Percentiles rank a stretch among this genome's conserved stretches.
Evolutionary conservation across 768 basidiomycete species (phyloP).

Genomic region (Auriscalpium orientale): DNA sequence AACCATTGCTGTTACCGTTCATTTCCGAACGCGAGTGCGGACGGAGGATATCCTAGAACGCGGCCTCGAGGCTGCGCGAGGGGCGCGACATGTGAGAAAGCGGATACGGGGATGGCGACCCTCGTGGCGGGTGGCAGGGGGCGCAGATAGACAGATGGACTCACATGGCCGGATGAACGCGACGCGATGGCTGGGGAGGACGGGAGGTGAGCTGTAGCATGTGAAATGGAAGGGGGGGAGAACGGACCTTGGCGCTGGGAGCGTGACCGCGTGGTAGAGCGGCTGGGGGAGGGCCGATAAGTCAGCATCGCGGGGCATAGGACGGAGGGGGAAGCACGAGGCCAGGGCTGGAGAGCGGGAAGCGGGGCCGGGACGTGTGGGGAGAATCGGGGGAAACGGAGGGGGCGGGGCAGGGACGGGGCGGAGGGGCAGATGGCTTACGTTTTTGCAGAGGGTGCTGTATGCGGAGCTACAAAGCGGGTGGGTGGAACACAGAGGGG

Average conservation of each 20-base stretch:
- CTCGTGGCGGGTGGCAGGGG: neutral
- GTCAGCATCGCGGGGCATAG: neutral
- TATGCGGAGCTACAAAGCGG: constrained; percentile 8
- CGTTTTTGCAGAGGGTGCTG: constrained; percentile 6
- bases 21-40: constrained; percentile 1
- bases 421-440: constrained; percentile 16
- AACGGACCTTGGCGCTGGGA: neutral
- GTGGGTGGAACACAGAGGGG: constrained; percentile 5
- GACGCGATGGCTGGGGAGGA: neutral
- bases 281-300: neutral
- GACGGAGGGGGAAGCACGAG: neutral
- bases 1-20: constrained; percentile 13
- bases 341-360: neutral
- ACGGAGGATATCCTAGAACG: neutral
- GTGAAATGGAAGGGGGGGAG: neutral
- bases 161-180: neutral
- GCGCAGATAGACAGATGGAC: neutral
- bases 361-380: neutral
- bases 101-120: neutral
- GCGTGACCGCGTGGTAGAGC: neutral
- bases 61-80: neutral
- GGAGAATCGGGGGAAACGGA: constrained; percentile 9
- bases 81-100: neutral
- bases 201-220: neutral
- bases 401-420: constrained; percentile 5